These are phyloP conservation scores for Conoideocrella luteorostrata DNA, from an alignment of 2,329 filamentous ascomycete species.

Conservation along the genomic window DNA sequence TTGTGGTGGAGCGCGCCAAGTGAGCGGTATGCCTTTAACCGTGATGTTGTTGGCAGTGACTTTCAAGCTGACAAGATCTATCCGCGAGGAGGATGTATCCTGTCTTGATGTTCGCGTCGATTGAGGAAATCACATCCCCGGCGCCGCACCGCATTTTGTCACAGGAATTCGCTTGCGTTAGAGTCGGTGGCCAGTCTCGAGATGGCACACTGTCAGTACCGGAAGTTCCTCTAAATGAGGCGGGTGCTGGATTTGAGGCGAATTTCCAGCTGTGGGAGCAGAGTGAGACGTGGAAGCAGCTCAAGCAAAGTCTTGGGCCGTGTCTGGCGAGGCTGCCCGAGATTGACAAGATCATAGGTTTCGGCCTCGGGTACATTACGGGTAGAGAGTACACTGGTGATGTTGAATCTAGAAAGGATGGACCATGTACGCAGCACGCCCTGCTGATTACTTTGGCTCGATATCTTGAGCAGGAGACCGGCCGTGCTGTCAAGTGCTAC, in stretches of 20 bases:
- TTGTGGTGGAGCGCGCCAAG: no score
- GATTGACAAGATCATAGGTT: conserved; percentile 6
- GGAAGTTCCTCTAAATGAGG: not conserved
- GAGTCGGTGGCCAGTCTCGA: not conserved
- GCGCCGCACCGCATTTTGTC: not conserved
- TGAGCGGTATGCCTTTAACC: not conserved
- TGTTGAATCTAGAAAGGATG: not conserved
- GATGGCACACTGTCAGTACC: no score
- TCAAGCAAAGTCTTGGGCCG: not conserved
- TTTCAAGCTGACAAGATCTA: not conserved
- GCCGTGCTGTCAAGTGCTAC: conserved; percentile 2
- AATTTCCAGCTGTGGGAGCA: not conserved
- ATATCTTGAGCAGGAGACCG: not conserved
- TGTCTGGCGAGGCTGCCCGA: not conserved
- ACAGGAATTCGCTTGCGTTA: not conserved
- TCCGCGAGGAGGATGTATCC: not conserved
- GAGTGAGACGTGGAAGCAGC: not conserved
- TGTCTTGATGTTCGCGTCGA: not conserved
- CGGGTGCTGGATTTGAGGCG: not conserved
- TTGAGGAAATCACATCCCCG: not conserved
- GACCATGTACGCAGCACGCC: conserved; percentile 3
- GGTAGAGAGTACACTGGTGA: not conserved
- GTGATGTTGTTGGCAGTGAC: not conserved
- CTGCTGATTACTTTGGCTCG: conserved; percentile 6
- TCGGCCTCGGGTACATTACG: conserved; percentile 1